Evolutionary conservation across 1,284 basidiomycete genomes (phyloP), one percentile per base, ranked within the genome.

Genomic region (Singerocomus rubriflavus): DNA sequence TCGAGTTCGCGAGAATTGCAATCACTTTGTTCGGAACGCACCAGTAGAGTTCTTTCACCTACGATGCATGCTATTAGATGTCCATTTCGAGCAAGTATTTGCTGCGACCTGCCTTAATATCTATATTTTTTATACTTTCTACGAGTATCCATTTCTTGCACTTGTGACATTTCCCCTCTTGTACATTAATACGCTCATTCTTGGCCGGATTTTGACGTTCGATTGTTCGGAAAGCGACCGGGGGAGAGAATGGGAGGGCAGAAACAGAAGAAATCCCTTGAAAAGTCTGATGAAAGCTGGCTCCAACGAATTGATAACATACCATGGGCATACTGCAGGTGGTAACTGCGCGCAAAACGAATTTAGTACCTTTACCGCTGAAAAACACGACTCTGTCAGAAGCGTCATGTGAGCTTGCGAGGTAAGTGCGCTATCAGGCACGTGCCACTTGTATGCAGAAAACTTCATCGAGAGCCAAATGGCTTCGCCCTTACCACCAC

Each of bases 241-340:
- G 89, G 0, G 89, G 90, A 5, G 85, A 88, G 66, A 90, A 89
- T 1, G 90, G 89, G 2, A 71, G 75, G 0, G 78, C 80, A 2
- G 81, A 77, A 11, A 70, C 63, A 3, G 84, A 77, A 1, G 82
- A 86, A 31, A 86, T 81, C 8, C 85, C 84, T 84, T 52, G 43
- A 36, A 11, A 16, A 48, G 27, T 48, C 21, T 46, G 25, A 50
- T 40, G 43, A 52, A 35, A 27, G 35, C 8, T 39, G 35, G 30
- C 14, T 16, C 21, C n/a, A 30, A 33, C 17, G 21, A 35, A n/a
- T 32, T n/a, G 10, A 13, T 27, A 33, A 60, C 67, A n/a, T 65
- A 85, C 87, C 88, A 59, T 91, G 88, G 2, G 76, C 73, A 56
- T 88, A 88, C 60, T 88, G 85, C 82, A 91, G 80, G 60, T 91